These are phyloP conservation scores for Alisma plantagoaquatica DNA, from an alignment of 106 monocot species.

Conservation along the genomic window DNA sequence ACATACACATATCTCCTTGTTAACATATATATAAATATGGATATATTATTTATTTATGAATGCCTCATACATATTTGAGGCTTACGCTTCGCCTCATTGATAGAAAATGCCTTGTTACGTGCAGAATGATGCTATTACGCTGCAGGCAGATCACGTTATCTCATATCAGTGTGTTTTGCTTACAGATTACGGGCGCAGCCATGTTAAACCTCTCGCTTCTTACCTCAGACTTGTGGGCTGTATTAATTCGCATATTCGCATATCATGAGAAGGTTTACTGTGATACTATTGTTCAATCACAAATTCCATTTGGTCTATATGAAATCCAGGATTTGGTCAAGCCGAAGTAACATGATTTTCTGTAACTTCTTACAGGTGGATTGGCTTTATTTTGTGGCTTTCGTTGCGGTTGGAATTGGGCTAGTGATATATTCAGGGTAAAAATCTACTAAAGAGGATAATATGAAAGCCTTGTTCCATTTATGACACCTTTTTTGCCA, in stretches of 20 bases:
- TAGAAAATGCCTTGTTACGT: too few relatives aligned
- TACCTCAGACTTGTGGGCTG: slow-evolving; percentile 97
- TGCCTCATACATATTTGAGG: too few relatives aligned
- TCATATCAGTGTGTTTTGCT: too few relatives aligned
- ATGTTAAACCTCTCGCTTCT: slow-evolving; percentile 90
- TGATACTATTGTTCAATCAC: neutral
- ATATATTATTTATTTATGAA: too few relatives aligned
- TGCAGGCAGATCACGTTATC: too few relatives aligned
- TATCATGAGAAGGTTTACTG: slow-evolving; percentile 66
- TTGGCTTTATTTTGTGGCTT: slow-evolving; percentile 90
- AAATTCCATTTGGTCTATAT: neutral
- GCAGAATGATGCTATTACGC: too few relatives aligned
- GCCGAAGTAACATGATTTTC: neutral
- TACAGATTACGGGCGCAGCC: slow-evolving; percentile 82
- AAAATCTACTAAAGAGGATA: too few relatives aligned
- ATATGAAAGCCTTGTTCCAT: too few relatives aligned
- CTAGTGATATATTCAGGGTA: slow-evolving; percentile 69
- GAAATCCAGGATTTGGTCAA: slow-evolving; percentile 1
- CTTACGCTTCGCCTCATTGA: too few relatives aligned
- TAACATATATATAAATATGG: too few relatives aligned
- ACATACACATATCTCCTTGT: too few relatives aligned
- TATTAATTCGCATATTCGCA: slow-evolving; percentile 87
- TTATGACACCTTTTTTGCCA: too few relatives aligned
- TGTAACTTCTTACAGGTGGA: slow-evolving; percentile 47
- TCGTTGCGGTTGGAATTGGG: slow-evolving; percentile 52